A percentile compares a stretch with the other conserved stretches of the same genome.
Evolutionary conservation across 2,329 filamentous ascomycete species (phyloP).

Genomic region (Colletotrichum phormii): DNA sequence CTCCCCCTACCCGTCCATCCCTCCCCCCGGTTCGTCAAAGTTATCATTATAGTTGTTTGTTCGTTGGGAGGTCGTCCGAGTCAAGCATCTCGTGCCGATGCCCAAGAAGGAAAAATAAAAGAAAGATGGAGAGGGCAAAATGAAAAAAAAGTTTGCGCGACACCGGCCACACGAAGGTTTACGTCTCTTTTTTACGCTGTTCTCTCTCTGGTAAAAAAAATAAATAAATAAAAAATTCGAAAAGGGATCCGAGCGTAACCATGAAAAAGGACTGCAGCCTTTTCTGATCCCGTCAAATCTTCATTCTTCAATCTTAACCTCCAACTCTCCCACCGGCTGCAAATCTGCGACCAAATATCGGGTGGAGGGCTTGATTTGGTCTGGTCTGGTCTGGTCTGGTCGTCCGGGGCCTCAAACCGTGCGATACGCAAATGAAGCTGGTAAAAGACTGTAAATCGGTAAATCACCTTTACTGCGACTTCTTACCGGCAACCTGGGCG

Average conservation of each 20-base stretch:
- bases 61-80: neutral
- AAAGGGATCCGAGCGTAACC: neutral
- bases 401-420: neutral
- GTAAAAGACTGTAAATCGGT: neutral
- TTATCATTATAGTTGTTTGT: neutral
- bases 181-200: neutral
- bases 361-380: neutral
- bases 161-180: neutral
- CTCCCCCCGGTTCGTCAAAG: neutral
- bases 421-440: neutral
- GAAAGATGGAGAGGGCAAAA: neutral
- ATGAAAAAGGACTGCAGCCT: neutral
- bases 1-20: neutral
- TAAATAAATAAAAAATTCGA: neutral
- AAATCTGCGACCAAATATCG: neutral
- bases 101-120: neutral
- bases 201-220: too few species aligned
- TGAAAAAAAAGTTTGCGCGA: neutral
- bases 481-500: constrained; percentile 51
- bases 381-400: neutral
- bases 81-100: neutral
- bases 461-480: constrained; percentile 45
- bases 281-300: neutral
- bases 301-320: neutral
- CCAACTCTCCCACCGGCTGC: neutral